phyloP scores from a whole-genome alignment of 345 rosid species.

The Limnanthes douglasii region DNA sequence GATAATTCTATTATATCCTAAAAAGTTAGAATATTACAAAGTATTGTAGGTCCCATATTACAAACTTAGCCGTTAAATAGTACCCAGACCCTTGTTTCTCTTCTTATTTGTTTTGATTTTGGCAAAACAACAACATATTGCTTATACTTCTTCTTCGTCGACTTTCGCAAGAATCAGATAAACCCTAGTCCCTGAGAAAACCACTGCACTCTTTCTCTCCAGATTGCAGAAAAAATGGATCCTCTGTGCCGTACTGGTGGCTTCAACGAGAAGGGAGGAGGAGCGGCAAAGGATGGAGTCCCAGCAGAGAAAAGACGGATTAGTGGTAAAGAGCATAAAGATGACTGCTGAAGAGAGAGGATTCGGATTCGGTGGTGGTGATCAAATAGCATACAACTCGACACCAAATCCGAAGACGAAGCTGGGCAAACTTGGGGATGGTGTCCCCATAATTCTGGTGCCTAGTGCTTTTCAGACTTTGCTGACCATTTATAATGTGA shows the following conservation, averaged over 20 bases:
- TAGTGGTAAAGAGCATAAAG: slow-evolving; percentile 74
- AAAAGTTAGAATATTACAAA: too few relatives aligned
- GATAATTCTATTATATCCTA: too few relatives aligned
- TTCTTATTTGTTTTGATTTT: too few relatives aligned
- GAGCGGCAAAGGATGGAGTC: slow-evolving; percentile 85
- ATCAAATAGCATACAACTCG: slow-evolving; percentile 33
- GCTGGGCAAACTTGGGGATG: slow-evolving; percentile 77
- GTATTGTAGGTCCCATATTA: too few relatives aligned
- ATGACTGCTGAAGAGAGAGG: slow-evolving; percentile 87
- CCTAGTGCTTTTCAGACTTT: slow-evolving; percentile 89
- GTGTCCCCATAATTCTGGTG: slow-evolving; percentile 84
- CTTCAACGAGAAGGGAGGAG: slow-evolving; percentile 69
- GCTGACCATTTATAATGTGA: slow-evolving; percentile 84
- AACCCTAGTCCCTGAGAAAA: too few relatives aligned
- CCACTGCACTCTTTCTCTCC: too few relatives aligned
- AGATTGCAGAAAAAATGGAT: too few relatives aligned
- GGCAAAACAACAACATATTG: too few relatives aligned
- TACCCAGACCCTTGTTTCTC: too few relatives aligned
- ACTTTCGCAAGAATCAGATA: too few relatives aligned
- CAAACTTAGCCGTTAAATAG: too few relatives aligned
- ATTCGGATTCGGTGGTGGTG: slow-evolving; percentile 46
- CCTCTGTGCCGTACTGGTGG: slow-evolving; percentile 57
- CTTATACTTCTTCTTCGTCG: too few relatives aligned
- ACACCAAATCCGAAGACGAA: slow-evolving; percentile 59
- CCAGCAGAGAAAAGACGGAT: slow-evolving; percentile 89